These are phyloP conservation scores for Emmonsiellopsis sp. DNA, from an alignment of 2,329 filamentous ascomycete species.

Conservation along the genomic window DNA sequence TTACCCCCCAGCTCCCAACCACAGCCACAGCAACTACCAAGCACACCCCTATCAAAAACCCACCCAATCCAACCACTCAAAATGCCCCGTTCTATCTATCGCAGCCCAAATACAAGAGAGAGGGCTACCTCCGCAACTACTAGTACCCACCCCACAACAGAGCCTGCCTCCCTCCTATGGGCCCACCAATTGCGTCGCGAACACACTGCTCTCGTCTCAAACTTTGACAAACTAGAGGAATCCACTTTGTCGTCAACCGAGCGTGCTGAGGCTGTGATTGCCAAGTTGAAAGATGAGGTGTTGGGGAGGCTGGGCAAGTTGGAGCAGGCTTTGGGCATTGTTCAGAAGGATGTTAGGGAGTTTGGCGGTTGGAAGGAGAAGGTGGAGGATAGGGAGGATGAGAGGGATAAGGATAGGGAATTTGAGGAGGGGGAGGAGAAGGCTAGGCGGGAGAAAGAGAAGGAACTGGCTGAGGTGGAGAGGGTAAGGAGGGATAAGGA, in stretches of 20 bases:
- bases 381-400: neutral
- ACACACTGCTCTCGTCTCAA: slow-evolving; percentile 21
- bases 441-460: neutral
- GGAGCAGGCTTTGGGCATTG: neutral
- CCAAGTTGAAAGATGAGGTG: neutral
- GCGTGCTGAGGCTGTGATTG: neutral
- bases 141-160: no score
- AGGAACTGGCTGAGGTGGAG: neutral
- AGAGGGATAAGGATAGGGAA: neutral
- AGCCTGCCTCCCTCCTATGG: slow-evolving; percentile 24
- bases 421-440: neutral
- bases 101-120: no score
- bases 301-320: slow-evolving; percentile 1
- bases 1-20: no score
- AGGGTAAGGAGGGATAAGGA: neutral
- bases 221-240: slow-evolving; percentile 16
- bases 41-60: no score
- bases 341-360: slow-evolving; percentile 2
- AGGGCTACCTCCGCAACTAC: no score
- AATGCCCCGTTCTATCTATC: no score
- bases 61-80: no score
- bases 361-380: neutral
- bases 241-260: neutral
- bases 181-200: slow-evolving; percentile 30
- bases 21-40: no score